A percentile compares a stretch with the other conserved stretches of the same genome.
Conservation (phyloP, 108 stramenopile species). For the Asterionellopsis glacialis region DNA sequence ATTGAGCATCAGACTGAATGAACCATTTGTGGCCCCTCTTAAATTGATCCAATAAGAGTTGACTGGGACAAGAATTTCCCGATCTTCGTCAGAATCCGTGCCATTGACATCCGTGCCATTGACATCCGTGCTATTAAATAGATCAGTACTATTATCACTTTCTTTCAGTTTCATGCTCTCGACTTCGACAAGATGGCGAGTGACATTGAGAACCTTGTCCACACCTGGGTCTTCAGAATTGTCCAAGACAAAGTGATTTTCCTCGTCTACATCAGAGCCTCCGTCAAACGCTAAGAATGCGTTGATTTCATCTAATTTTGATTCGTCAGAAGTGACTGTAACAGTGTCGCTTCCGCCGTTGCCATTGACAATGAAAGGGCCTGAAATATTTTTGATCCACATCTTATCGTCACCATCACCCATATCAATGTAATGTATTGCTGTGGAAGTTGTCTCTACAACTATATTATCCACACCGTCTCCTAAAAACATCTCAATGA, state of each 20-base stretch:
- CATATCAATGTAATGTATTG: conserved; percentile 26
- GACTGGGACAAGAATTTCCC: too few species aligned
- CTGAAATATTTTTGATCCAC: conserved; percentile 15
- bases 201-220: conserved; percentile 27
- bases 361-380: conserved; percentile 31
- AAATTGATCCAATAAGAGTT: too few species aligned
- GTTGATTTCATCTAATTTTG: conserved; percentile 15
- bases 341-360: conserved; percentile 20
- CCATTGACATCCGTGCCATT: too few species aligned
- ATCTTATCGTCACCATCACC: conserved; percentile 20
- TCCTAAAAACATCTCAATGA: conserved; percentile 26
- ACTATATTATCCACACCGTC: conserved; percentile 20
- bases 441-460: conserved; percentile 19
- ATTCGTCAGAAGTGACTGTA: conserved; percentile 20
- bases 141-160: too few species aligned
- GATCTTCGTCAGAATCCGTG: too few species aligned
- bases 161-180: conserved; percentile 19
- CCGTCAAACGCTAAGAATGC: conserved; percentile 32
- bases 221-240: conserved; percentile 9
- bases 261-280: conserved; percentile 8
- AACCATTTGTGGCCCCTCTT: too few species aligned
- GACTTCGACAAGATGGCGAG: conserved; percentile 20
- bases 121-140: too few species aligned
- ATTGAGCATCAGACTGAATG: too few species aligned
- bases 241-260: conserved; percentile 19